A percentile compares a stretch with the other conserved stretches of the same genome.
Conservation (phyloP, 768 basidiomycete genomes). For the Lepiota venenata region DNA sequence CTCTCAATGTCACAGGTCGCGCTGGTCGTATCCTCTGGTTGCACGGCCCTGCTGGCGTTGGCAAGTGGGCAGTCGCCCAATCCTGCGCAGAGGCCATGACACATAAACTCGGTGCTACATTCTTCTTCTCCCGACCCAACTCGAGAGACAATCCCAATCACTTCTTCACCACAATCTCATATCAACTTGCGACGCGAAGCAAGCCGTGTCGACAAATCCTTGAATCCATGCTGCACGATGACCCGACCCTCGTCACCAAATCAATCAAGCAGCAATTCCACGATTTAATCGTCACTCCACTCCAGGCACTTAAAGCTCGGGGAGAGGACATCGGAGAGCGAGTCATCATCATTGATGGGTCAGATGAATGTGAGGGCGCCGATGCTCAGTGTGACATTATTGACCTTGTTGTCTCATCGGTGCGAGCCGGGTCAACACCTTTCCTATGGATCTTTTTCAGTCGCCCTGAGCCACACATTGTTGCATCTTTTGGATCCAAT, state of each 20-base stretch:
- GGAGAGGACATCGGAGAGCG: neutral
- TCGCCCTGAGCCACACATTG: neutral
- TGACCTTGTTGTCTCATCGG: neutral
- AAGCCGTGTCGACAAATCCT: neutral
- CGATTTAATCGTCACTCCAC: neutral
- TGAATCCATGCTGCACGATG: neutral
- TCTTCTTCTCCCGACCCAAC: slow-evolving; percentile 8
- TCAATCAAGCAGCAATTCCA: slow-evolving; percentile 4
- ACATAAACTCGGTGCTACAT: neutral
- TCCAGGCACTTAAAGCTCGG: neutral
- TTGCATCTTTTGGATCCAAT: no score
- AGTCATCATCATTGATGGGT: neutral
- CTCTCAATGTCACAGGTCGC: no score
- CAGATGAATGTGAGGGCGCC: neutral
- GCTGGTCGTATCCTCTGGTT: no score
- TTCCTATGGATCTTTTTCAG: neutral
- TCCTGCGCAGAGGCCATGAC: neutral
- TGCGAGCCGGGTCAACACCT: neutral
- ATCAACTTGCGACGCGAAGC: neutral
- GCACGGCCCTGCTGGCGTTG: no score
- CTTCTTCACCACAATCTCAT: no score
- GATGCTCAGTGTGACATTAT: neutral
- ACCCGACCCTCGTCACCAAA: neutral
- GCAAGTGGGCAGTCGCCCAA: slow-evolving; percentile 1
- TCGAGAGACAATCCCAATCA: no score